Evolutionary conservation across 2,329 filamentous ascomycete species (phyloP), one percentile per base, ranked within the genome.

Genomic region (Stemphylium vesicarium): DNA sequence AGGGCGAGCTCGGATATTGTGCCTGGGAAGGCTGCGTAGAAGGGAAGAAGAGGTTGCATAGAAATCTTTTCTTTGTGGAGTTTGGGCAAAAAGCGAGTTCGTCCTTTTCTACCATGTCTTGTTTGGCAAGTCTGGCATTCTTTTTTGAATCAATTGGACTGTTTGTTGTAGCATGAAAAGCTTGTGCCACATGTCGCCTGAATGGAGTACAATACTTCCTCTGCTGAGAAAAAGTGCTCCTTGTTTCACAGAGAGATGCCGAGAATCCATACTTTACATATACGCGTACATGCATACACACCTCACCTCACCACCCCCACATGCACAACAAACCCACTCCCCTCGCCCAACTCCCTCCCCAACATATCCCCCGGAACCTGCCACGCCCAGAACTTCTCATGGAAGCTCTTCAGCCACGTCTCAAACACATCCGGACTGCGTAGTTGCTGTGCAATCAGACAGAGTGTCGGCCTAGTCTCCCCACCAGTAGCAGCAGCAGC

Each of bases 361-460:
- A 96, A 69, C 32, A 84, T 74, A 32, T 80, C 77, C 68, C 92
- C 88, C 0, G 87, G 85, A 5, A 96, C 75, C 53, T 90, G 83
- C 91, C 92, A 98, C 7, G 89, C 86, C 10, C 81, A 80, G 68
- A 98, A 98, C 8, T 75, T 71, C 29, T 72, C 72, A 56, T 84
- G 76, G 61, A 96, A 93, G 47, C 84, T 84, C 57, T 79, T 80
- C 43, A 96, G 77, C 91, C 93, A 98, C 12, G 81, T 78, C 65
- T 94, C 88, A 65, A 98, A 95, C 5, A 98, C 91, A 31, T 93
- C 89, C 2, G 90, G 85, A 24, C 91, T 88, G 26, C 95, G 86
- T 43, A 97, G 84, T 75, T 98, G 94, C 79, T 98, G 94, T 20
- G 91, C 94, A 45, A 98, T 83, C 5, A 98, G 77, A 69, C 90